These are phyloP conservation scores for Pisolithus albus DNA, from an alignment of 768 basidiomycete species.

Conservation along the genomic window DNA sequence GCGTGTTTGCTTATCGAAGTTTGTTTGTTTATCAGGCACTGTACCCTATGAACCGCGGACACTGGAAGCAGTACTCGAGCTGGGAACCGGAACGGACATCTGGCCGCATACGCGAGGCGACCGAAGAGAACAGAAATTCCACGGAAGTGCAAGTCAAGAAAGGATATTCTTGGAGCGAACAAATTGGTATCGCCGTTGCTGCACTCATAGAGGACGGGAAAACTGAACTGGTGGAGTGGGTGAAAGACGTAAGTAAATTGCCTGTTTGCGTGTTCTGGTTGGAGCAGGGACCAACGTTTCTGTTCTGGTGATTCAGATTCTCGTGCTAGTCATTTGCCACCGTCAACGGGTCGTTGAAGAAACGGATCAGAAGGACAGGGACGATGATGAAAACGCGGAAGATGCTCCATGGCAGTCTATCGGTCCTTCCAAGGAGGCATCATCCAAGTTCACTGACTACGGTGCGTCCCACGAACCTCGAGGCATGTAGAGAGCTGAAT, in stretches of 20 bases:
- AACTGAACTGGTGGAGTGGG: conserved; percentile 66
- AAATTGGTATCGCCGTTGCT: conserved; percentile 80
- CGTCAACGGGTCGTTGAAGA: conserved; percentile 57
- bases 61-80: conserved; percentile 82
- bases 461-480: conserved; percentile 40
- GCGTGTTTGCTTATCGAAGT: conserved; percentile 13
- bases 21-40: conserved; percentile 50
- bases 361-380: conserved; percentile 40
- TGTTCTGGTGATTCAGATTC: conserved; percentile 39
- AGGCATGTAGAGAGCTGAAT: conserved; percentile 3
- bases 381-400: conserved; percentile 32
- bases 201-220: conserved; percentile 63
- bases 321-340: conserved; percentile 51
- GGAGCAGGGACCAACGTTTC: conserved; percentile 13
- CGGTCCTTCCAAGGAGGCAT: conserved; percentile 61
- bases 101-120: conserved; percentile 24
- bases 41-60: conserved; percentile 82
- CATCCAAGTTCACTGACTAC: conserved; percentile 66
- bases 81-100: conserved; percentile 53
- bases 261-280: conserved; percentile 13
- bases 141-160: conserved; percentile 79
- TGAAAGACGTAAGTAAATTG: conserved; percentile 60
- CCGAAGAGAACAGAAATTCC: conserved; percentile 35
- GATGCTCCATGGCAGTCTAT: conserved; percentile 19
- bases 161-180: conserved; percentile 82